Conservation (phyloP, 2,329 filamentous ascomycete species). For the Diaporthe citriasiana region DNA sequence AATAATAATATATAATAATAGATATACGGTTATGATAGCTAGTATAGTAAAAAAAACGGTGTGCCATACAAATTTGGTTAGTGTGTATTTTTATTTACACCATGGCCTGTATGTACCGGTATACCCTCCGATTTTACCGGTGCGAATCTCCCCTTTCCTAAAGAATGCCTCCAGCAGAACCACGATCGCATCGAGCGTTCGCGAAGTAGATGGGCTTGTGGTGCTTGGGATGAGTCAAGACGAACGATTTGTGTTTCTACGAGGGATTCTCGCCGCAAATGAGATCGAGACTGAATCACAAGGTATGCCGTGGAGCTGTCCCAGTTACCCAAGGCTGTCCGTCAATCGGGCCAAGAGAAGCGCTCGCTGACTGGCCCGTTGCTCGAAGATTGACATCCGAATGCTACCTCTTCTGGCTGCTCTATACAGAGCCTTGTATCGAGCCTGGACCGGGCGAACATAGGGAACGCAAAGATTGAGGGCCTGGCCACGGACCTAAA, state of each 20-base stretch:
- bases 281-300: slow-evolving; percentile 14
- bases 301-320: not conserved
- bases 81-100: too few species aligned
- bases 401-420: slow-evolving; percentile 64
- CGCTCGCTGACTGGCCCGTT: slow-evolving; percentile 46
- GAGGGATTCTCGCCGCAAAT: slow-evolving; percentile 13
- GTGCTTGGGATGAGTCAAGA: slow-evolving; percentile 28
- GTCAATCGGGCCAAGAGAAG: not conserved
- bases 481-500: slow-evolving; percentile 61
- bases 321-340: too few species aligned
- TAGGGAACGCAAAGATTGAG: slow-evolving; percentile 64
- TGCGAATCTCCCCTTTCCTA: too few species aligned
- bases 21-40: too few species aligned
- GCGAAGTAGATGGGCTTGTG: slow-evolving; percentile 29
- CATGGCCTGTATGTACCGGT: too few species aligned
- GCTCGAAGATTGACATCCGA: slow-evolving; percentile 49
- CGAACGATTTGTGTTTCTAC: slow-evolving; percentile 30
- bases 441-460: slow-evolving; percentile 69
- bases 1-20: too few species aligned
- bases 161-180: not conserved
- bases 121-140: too few species aligned
- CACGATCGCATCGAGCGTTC: slow-evolving; percentile 7
- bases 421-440: slow-evolving; percentile 67
- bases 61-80: too few species aligned
- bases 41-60: too few species aligned